These are phyloP conservation scores for Trichoderma sp. DNA, from an alignment of 2,329 filamentous ascomycete species.

Conservation along the genomic window DNA sequence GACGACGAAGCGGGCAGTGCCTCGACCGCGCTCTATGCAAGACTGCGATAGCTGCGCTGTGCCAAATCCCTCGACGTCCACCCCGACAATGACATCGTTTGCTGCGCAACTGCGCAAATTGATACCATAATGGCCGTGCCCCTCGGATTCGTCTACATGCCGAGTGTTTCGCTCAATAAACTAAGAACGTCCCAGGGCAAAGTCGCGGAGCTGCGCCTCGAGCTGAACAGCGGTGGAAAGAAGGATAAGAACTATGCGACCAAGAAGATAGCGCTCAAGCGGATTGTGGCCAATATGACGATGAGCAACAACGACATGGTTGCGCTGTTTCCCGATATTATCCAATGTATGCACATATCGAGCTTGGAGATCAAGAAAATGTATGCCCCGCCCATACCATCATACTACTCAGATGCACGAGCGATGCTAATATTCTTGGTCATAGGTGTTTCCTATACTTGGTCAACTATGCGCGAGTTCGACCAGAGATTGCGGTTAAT, in stretches of 20 bases:
- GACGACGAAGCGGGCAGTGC: neutral
- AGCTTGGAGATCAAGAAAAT: constrained; percentile 99
- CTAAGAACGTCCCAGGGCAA: constrained; percentile 80
- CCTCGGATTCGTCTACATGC: constrained; percentile 45
- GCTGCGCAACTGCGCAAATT: constrained; percentile 8
- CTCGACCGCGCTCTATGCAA: neutral
- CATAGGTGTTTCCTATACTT: constrained; percentile 93
- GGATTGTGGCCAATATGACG: constrained; percentile 99
- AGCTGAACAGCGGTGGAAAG: constrained; percentile 90
- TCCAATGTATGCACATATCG: constrained; percentile 90
- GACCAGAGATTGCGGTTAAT: constrained; percentile 90
- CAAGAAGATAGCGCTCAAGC: constrained; percentile 98
- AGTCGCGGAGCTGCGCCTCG: constrained; percentile 91
- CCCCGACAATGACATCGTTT: neutral
- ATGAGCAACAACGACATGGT: constrained; percentile 99
- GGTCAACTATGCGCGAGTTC: constrained; percentile 93
- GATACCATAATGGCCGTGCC: constrained; percentile 43
- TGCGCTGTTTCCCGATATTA: constrained; percentile 90
- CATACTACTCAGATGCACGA: neutral
- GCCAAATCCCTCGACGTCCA: neutral
- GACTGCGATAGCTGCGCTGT: neutral
- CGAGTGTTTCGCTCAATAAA: constrained; percentile 43
- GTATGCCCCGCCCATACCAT: constrained; percentile 49
- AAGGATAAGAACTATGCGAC: constrained; percentile 95
- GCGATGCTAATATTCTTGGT: neutral